Evolutionary conservation across 768 basidiomycete genomes (phyloP).

Genomic region (Suillus americanus): DNA sequence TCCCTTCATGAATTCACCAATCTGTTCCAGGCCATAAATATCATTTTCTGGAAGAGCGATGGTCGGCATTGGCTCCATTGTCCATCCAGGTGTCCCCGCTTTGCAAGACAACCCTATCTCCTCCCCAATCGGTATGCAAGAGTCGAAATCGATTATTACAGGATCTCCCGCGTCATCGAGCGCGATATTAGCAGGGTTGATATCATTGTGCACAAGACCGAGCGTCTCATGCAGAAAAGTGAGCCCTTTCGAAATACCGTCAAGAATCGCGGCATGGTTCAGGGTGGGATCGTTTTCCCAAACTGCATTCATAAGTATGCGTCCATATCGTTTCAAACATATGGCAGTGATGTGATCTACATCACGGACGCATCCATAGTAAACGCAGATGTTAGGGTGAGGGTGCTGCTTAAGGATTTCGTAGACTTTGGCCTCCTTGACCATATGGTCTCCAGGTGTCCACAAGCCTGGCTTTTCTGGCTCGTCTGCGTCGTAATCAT

Average conservation of each 20-base stretch:
- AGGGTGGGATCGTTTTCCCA: background rate
- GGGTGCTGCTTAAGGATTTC: conserved; percentile 8
- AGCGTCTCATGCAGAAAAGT: conserved; percentile 21
- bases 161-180: conserved; percentile 19
- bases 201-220: conserved; percentile 29
- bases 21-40: background rate
- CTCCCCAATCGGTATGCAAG: conserved; percentile 7
- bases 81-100: background rate
- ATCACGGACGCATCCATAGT: conserved; percentile 20
- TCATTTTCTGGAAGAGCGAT: background rate
- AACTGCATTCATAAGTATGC: conserved; percentile 1
- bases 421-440: conserved; percentile 4
- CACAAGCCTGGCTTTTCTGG: background rate
- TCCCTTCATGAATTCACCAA: background rate
- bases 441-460: background rate
- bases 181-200: conserved; percentile 27
- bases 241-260: conserved; percentile 19
- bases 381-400: conserved; percentile 22
- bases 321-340: conserved; percentile 11
- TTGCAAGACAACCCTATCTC: background rate
- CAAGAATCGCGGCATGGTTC: background rate
- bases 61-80: background rate
- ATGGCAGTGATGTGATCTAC: conserved; percentile 16
- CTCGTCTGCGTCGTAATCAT: background rate
- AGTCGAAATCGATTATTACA: conserved; percentile 26